Conservation (phyloP, 2,329 filamentous ascomycete genomes). For the Aureobasidium namibiae region DNA sequence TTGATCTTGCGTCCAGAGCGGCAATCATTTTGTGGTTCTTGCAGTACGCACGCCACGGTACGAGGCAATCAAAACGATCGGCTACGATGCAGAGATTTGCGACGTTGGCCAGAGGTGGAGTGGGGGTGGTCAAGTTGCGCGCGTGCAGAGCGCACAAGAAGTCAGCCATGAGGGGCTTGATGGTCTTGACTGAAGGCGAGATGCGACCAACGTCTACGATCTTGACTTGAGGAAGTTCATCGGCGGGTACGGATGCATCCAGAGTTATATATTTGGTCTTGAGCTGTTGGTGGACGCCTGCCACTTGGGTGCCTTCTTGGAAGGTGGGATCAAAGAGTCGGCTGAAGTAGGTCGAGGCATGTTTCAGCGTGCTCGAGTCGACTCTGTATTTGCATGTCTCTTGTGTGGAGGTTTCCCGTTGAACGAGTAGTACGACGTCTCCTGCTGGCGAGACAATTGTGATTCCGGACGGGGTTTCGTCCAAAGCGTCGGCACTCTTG, state of each 20-base stretch:
- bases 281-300: constrained; percentile 44
- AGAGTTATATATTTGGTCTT: constrained; percentile 33
- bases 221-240: constrained; percentile 53
- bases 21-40: constrained; percentile 36
- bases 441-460: constrained; percentile 49
- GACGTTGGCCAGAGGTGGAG: constrained; percentile 50
- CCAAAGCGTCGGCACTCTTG: background rate
- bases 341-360: constrained; percentile 61
- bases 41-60: constrained; percentile 47
- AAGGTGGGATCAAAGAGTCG: constrained; percentile 59
- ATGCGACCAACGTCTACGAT: constrained; percentile 64
- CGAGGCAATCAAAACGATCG: constrained; percentile 62
- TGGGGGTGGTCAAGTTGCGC: constrained; percentile 34
- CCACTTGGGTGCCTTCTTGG: constrained; percentile 51
- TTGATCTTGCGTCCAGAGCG: constrained; percentile 35
- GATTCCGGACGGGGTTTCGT: constrained; percentile 9
- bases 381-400: constrained; percentile 54
- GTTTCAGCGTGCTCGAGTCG: constrained; percentile 46
- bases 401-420: constrained; percentile 51
- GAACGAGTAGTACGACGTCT: constrained; percentile 58
- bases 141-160: constrained; percentile 60
- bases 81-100: constrained; percentile 62
- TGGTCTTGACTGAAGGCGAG: constrained; percentile 52
- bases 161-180: constrained; percentile 49
- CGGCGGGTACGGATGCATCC: constrained; percentile 41